A percentile compares a stretch with the other conserved stretches of the same genome.
Evolutionary conservation across 305 asterid species (phyloP).

Genomic region (Salvia sclarea): DNA sequence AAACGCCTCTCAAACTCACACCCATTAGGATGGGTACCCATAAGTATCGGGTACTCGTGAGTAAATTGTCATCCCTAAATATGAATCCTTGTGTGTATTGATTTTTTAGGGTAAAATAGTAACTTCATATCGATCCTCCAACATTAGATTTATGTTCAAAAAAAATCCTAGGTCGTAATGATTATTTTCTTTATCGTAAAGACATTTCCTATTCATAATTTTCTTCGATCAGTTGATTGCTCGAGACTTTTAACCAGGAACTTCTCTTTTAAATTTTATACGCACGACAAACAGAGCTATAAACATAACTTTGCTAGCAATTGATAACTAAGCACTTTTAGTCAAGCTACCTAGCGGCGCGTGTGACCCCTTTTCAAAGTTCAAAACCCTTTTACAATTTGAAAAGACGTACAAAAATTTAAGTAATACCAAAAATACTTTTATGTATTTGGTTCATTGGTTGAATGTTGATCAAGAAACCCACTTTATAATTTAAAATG

Average conservation of each 20-base stretch:
- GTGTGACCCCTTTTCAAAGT: constrained; percentile 12
- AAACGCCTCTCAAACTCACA: too few relatives aligned
- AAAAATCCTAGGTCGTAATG: background rate
- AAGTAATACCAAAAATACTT: background rate
- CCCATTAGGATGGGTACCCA: too few relatives aligned
- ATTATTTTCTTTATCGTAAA: background rate
- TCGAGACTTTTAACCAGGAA: constrained; percentile 11
- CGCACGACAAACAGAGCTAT: background rate
- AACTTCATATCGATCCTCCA: background rate
- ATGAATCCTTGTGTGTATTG: background rate
- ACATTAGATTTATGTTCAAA: background rate
- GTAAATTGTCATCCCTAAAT: too few relatives aligned
- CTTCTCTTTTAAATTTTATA: background rate
- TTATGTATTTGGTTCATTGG: background rate
- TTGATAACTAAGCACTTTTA: background rate
- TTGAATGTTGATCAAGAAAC: constrained; percentile 22
- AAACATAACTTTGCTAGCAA: background rate
- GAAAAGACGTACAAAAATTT: background rate
- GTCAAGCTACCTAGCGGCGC: constrained; percentile 29
- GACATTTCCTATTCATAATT: background rate
- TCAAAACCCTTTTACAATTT: background rate
- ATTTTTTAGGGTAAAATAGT: background rate
- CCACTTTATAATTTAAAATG: constrained; percentile 22
- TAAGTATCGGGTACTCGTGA: too few relatives aligned
- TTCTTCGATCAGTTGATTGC: background rate